Conservation (phyloP, 768 basidiomycete genomes). For the Hygrophoropsis aurantiaca region DNA sequence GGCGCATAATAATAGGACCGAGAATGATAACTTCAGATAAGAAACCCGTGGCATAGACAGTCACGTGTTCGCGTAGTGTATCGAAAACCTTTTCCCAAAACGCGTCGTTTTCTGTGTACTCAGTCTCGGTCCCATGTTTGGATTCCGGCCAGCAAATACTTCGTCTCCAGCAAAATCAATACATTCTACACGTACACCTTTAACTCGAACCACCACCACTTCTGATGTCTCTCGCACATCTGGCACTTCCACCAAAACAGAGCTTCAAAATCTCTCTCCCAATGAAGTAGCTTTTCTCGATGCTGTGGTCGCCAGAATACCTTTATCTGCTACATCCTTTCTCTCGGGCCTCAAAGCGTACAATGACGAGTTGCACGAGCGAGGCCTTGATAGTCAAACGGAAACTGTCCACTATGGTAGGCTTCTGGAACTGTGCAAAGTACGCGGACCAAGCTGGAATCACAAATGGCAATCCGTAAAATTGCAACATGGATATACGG, state of each 20-base stretch:
- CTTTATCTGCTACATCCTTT: constrained; percentile 70
- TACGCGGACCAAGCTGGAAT: constrained; percentile 79
- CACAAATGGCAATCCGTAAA: constrained; percentile 81
- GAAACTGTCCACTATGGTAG: constrained; percentile 84
- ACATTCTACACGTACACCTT: constrained; percentile 14
- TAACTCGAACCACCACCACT: constrained; percentile 7
- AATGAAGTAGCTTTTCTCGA: constrained; percentile 73
- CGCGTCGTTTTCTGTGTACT: too few species aligned
- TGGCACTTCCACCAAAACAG: constrained; percentile 40
- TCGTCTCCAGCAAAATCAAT: constrained; percentile 45
- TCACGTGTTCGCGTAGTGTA: too few species aligned
- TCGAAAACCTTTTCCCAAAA: too few species aligned
- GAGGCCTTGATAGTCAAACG: constrained; percentile 70
- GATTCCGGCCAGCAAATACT: constrained; percentile 46
- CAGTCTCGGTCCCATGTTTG: constrained; percentile 33
- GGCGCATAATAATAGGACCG: too few species aligned
- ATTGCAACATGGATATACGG: constrained; percentile 45
- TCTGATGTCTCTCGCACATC: constrained; percentile 43
- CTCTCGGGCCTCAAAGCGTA: constrained; percentile 84
- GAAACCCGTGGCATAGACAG: too few species aligned
- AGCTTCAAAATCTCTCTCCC: constrained; percentile 49
- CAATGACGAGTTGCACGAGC: constrained; percentile 71
- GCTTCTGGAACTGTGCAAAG: constrained; percentile 76
- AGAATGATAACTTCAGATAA: too few species aligned
- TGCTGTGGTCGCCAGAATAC: constrained; percentile 68